phyloP scores from a whole-genome alignment of 495 filamentous ascomycete species.

The Jackrogersella multiformis region DNA sequence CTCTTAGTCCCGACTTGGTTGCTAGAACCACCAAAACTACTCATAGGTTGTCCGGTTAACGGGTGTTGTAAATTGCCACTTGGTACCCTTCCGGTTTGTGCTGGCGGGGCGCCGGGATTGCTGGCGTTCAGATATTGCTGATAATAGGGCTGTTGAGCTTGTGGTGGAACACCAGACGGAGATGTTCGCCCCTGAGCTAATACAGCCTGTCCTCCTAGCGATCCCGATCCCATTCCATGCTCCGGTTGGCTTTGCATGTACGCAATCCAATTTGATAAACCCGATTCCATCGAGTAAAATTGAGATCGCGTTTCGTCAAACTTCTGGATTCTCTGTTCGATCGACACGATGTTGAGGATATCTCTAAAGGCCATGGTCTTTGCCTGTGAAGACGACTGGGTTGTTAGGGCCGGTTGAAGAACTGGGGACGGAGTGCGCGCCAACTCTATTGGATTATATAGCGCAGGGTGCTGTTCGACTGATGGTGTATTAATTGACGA shows the following conservation, averaged over 20 bases:
- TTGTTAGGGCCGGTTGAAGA: conserved; percentile 30
- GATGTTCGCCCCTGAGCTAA: conserved; percentile 39
- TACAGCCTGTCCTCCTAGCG: conserved; percentile 30
- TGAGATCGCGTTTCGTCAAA: conserved; percentile 75
- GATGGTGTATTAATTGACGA: conserved; percentile 48
- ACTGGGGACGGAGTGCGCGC: neutral
- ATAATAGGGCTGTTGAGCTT: conserved; percentile 59
- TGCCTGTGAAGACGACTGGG: conserved; percentile 43
- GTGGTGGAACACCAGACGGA: conserved; percentile 27
- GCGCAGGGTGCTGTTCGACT: conserved; percentile 52
- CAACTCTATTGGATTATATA: conserved; percentile 26
- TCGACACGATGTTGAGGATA: conserved; percentile 69
- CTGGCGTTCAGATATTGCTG: conserved; percentile 55
- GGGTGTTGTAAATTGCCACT: conserved; percentile 39
- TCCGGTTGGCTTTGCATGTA: conserved; percentile 54
- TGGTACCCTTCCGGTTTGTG: conserved; percentile 26
- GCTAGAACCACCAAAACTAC: conserved; percentile 50
- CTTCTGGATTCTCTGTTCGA: conserved; percentile 70
- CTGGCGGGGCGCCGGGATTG: conserved; percentile 39
- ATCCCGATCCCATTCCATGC: conserved; percentile 29
- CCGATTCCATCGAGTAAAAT: conserved; percentile 75
- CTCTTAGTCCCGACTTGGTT: conserved; percentile 74
- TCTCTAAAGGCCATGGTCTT: conserved; percentile 71
- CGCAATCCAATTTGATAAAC: conserved; percentile 77
- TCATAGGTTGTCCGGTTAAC: conserved; percentile 38